These are phyloP conservation scores for Termitomyces sp. DNA, from an alignment of 768 basidiomycete genomes.

Conservation along the genomic window DNA sequence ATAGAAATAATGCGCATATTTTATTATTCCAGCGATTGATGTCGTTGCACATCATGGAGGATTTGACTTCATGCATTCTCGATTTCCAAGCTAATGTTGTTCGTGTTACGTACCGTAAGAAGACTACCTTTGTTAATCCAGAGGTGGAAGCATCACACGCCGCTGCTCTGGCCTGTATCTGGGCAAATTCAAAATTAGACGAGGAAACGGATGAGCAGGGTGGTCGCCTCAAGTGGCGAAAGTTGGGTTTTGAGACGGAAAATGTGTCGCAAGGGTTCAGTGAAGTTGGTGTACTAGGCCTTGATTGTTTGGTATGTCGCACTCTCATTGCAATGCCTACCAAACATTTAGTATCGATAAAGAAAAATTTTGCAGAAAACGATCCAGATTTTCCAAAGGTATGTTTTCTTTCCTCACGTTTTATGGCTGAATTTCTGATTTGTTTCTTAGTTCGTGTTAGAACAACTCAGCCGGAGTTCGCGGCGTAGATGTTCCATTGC, in stretches of 20 bases:
- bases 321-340: not conserved
- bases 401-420: constrained; percentile 1
- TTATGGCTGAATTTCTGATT: constrained; percentile 9
- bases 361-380: constrained; percentile 65
- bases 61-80: constrained; percentile 76
- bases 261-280: constrained; percentile 71
- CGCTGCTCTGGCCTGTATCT: constrained; percentile 57
- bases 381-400: constrained; percentile 80
- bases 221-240: constrained; percentile 60
- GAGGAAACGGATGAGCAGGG: constrained; percentile 47
- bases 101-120: constrained; percentile 74
- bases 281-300: constrained; percentile 72
- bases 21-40: constrained; percentile 57
- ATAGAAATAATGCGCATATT: not conserved
- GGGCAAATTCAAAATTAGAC: constrained; percentile 53
- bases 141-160: constrained; percentile 54
- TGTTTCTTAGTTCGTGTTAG: constrained; percentile 56
- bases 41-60: constrained; percentile 76
- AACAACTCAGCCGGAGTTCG: constrained; percentile 70
- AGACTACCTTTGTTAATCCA: constrained; percentile 72
- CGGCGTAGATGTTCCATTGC: constrained; percentile 80
- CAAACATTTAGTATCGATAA: not conserved
- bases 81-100: constrained; percentile 87
- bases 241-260: constrained; percentile 74
- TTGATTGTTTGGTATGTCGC: constrained; percentile 71